Evolutionary conservation across 257 asterid genomes (phyloP).

Genomic region (Ocimum tenuiflorum): DNA sequence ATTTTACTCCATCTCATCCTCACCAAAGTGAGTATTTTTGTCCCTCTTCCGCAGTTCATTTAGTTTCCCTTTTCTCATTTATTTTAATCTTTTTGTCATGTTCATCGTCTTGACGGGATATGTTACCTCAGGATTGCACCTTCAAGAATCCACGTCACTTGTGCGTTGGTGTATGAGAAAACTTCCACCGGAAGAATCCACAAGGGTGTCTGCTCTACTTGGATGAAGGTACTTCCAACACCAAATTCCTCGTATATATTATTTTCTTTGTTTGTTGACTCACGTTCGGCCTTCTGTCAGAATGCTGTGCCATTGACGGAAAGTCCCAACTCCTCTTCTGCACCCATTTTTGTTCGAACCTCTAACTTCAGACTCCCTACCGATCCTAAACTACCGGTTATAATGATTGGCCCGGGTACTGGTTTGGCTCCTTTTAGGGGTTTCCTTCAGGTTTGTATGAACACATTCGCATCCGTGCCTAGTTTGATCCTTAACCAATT

Average conservation of each 20-base stretch:
- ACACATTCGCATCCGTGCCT: not conserved
- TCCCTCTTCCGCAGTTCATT: not conserved
- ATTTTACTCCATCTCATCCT: constrained; percentile 92
- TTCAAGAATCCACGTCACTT: constrained; percentile 81
- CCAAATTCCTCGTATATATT: not conserved
- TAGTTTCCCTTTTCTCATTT: not conserved
- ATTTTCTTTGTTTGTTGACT: not conserved
- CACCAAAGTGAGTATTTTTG: constrained; percentile 60
- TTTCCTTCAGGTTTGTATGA: constrained; percentile 96
- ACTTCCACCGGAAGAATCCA: constrained; percentile 87
- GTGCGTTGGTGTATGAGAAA: constrained; percentile 84
- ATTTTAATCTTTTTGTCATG: too few species aligned
- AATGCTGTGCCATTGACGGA: constrained; percentile 72
- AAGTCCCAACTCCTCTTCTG: constrained; percentile 63
- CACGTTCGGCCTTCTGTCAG: constrained; percentile 36
- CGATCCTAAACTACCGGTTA: constrained; percentile 70
- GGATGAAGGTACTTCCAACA: constrained; percentile 76
- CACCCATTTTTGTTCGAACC: constrained; percentile 73
- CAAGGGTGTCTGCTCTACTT: constrained; percentile 96
- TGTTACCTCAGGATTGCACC: constrained; percentile 54
- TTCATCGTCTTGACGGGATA: too few species aligned
- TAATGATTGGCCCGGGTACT: constrained; percentile 98
- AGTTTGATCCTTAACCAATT: not conserved
- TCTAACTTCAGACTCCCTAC: constrained; percentile 90
- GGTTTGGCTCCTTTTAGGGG: constrained; percentile 99